These are phyloP conservation scores for Fraxinus dipetala DNA, from an alignment of 305 asterid species.

Conservation along the genomic window DNA sequence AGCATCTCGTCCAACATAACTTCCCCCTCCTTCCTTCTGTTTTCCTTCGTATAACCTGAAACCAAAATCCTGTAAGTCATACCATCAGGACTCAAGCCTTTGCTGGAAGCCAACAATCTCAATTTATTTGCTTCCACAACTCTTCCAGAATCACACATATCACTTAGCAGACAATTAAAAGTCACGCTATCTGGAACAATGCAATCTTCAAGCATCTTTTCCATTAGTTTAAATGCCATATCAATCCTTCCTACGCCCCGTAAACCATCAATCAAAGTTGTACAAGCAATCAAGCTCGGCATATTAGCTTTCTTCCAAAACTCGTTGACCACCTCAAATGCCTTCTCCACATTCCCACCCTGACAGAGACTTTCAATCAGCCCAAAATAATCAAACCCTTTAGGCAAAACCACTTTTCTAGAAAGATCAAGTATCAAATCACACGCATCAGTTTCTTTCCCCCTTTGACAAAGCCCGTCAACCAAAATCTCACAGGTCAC, in stretches of 20 bases:
- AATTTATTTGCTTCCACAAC: slow-evolving; percentile 69
- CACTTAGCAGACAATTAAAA: slow-evolving; percentile 61
- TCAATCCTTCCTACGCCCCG: slow-evolving; percentile 35
- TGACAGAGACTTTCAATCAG: slow-evolving; percentile 64
- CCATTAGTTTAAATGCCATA: slow-evolving; percentile 43
- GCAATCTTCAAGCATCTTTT: slow-evolving; percentile 55
- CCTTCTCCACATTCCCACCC: slow-evolving; percentile 40
- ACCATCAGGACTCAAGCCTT: slow-evolving; percentile 70
- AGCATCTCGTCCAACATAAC: slow-evolving; percentile 77
- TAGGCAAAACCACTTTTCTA: slow-evolving; percentile 56
- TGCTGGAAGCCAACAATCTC: slow-evolving; percentile 61
- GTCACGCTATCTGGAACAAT: slow-evolving; percentile 75
- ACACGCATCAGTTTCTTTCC: slow-evolving; percentile 50
- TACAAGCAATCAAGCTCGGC: slow-evolving; percentile 72
- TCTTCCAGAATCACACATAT: slow-evolving; percentile 62
- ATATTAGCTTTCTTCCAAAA: slow-evolving; percentile 55
- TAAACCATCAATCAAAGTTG: slow-evolving; percentile 66
- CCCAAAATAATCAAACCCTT: slow-evolving; percentile 46
- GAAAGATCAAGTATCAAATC: slow-evolving; percentile 58
- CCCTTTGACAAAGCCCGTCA: slow-evolving; percentile 62
- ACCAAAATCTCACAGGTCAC: slow-evolving; percentile 79
- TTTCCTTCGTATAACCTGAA: slow-evolving; percentile 60
- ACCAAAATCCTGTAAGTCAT: slow-evolving; percentile 72
- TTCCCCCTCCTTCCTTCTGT: slow-evolving; percentile 72
- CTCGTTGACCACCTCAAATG: slow-evolving; percentile 54